phyloP scores from a whole-genome alignment of 371 early-diverging fungal genomes.

The Capillidium rhysosporum region DNA sequence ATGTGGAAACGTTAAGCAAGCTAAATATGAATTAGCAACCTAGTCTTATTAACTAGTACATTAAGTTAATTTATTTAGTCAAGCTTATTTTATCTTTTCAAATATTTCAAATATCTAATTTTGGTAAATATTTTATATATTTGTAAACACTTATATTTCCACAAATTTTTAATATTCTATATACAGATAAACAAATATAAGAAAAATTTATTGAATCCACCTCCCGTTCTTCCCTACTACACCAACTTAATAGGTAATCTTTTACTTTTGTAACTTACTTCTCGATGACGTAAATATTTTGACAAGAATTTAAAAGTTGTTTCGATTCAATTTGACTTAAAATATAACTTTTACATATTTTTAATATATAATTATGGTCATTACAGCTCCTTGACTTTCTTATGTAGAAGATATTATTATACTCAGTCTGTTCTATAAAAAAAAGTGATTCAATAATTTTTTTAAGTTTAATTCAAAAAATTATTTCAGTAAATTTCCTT shows the following conservation, averaged over 20 bases:
- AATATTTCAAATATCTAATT: constrained; percentile 19
- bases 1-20: constrained; percentile 93
- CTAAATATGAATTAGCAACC: constrained; percentile 96
- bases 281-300: constrained; percentile 68
- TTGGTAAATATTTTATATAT: constrained; percentile 11
- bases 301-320: constrained; percentile 76
- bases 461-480: too few relatives aligned
- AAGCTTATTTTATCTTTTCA: constrained; percentile 26
- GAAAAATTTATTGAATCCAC: constrained; percentile 14
- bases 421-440: too few relatives aligned
- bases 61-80: not conserved
- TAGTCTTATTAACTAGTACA: constrained; percentile 33
- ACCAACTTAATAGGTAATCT: constrained; percentile 59
- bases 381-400: too few relatives aligned
- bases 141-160: constrained; percentile 17
- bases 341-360: not conserved
- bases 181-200: not conserved
- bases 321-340: constrained; percentile 5
- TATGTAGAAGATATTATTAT: too few relatives aligned
- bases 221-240: constrained; percentile 45
- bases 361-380: too few relatives aligned
- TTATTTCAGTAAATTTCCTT: too few relatives aligned
- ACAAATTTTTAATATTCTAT: not conserved
- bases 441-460: too few relatives aligned
- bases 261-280: constrained; percentile 79